Evolutionary conservation across 805 yeast genomes (phyloP).

Genomic region (Lipomyces japonicus): DNA sequence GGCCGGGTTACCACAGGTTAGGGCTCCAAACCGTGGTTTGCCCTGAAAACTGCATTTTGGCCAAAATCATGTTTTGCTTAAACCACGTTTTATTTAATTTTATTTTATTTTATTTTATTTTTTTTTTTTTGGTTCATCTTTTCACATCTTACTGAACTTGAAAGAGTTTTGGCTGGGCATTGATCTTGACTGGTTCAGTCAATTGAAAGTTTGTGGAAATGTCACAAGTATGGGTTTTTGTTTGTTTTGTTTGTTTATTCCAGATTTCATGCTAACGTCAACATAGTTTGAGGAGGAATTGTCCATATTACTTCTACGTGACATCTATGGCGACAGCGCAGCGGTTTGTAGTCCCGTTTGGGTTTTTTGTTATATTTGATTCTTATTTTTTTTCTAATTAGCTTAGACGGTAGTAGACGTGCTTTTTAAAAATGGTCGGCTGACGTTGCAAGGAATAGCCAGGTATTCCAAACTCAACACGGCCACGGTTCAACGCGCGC

Average conservation of each 20-base stretch:
- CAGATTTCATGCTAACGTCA: neutral
- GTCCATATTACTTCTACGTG: slow-evolving; percentile 32
- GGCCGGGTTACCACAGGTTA: slow-evolving; percentile 8
- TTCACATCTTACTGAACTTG: no score
- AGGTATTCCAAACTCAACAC: slow-evolving; percentile 47
- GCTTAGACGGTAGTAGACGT: slow-evolving; percentile 47
- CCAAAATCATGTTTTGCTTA: neutral
- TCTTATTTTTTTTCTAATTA: neutral
- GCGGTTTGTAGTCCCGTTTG: slow-evolving; percentile 41
- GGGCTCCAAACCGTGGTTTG: neutral
- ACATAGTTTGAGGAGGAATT: slow-evolving; percentile 22
- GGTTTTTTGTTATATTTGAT: no score
- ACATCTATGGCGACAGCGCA: slow-evolving; percentile 66
- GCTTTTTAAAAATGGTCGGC: slow-evolving; percentile 65
- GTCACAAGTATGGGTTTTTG: slow-evolving; percentile 12
- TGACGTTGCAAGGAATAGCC: slow-evolving; percentile 54
- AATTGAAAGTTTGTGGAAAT: no score
- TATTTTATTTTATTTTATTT: no score
- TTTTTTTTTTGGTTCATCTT: no score
- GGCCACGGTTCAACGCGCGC: slow-evolving; percentile 54
- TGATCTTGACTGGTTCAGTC: no score
- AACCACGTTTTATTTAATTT: neutral
- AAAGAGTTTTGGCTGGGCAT: no score
- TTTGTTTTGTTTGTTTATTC: neutral
- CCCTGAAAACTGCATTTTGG: neutral